Evolutionary conservation across 208 protist species (phyloP).

Genomic region (Leishmania tarentolae): DNA sequence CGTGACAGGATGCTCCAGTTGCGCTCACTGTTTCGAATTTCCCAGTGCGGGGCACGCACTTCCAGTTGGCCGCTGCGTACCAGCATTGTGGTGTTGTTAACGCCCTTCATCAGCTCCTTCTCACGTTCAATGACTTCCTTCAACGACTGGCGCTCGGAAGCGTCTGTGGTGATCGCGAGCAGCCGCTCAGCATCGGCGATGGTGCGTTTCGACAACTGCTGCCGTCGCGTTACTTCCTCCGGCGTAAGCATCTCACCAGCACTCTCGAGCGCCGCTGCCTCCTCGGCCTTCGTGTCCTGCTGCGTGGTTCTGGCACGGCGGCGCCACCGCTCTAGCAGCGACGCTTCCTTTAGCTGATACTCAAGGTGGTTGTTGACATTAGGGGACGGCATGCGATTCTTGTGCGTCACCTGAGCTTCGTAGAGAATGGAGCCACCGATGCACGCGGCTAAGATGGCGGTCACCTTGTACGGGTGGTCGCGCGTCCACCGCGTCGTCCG

Average conservation of each 20-base stretch:
- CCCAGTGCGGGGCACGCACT: constrained; percentile 83
- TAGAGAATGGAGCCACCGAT: constrained; percentile 64
- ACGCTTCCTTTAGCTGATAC: constrained; percentile 67
- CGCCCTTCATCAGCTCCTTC: constrained; percentile 47
- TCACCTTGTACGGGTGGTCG: constrained; percentile 61
- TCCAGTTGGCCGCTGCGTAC: constrained; percentile 77
- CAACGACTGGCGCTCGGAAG: constrained; percentile 53
- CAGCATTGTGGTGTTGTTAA: constrained; percentile 71
- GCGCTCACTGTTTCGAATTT: constrained; percentile 86
- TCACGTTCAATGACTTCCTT: constrained; percentile 67
- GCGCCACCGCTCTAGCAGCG: constrained; percentile 38
- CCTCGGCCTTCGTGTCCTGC: constrained; percentile 3
- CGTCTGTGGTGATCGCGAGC: constrained; percentile 45
- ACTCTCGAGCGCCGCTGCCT: not conserved
- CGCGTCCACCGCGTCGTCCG: constrained; percentile 71
- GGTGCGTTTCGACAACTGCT: constrained; percentile 33
- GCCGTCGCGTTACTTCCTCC: constrained; percentile 15
- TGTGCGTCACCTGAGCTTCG: constrained; percentile 82
- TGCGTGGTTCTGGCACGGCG: constrained; percentile 16
- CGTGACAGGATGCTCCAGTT: constrained; percentile 86
- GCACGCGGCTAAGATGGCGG: constrained; percentile 47
- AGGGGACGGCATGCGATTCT: constrained; percentile 74
- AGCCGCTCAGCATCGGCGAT: constrained; percentile 59
- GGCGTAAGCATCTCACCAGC: not conserved
- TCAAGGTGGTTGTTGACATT: constrained; percentile 88